Conservation (phyloP, 2,329 filamentous ascomycete genomes). For the Pseudogymnoascus sp. region DNA sequence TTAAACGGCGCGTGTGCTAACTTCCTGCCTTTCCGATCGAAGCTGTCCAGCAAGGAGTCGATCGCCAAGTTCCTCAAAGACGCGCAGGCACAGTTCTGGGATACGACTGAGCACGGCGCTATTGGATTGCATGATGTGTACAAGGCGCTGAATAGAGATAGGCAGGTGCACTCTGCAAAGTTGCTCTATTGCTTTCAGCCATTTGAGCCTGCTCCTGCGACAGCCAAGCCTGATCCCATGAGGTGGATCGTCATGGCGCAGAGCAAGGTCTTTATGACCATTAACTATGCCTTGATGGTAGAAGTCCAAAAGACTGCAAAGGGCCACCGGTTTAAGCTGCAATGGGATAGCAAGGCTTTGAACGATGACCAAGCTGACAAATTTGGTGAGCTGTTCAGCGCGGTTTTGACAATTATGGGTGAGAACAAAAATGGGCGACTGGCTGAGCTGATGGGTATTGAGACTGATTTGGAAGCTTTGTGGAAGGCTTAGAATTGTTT, state of each 20-base stretch:
- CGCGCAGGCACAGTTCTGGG: slow-evolving; percentile 26
- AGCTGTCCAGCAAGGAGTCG: slow-evolving; percentile 11
- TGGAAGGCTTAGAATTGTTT: neutral
- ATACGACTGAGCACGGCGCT: slow-evolving; percentile 25
- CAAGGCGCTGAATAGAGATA: slow-evolving; percentile 14
- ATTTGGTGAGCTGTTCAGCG: neutral
- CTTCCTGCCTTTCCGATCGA: slow-evolving; percentile 30
- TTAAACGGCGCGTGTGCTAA: slow-evolving; percentile 33
- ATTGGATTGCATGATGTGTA: slow-evolving; percentile 28
- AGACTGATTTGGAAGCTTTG: neutral
- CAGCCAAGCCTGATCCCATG: slow-evolving; percentile 9
- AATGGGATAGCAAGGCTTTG: neutral
- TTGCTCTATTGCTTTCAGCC: slow-evolving; percentile 29
- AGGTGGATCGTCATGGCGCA: slow-evolving; percentile 18
- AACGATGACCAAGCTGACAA: neutral
- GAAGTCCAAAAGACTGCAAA: slow-evolving; percentile 13
- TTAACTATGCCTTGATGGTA: slow-evolving; percentile 13
- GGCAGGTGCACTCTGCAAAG: slow-evolving; percentile 16
- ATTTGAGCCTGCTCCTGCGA: slow-evolving; percentile 25
- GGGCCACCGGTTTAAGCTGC: slow-evolving; percentile 9
- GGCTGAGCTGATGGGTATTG: neutral
- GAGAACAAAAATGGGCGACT: neutral
- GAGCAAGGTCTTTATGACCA: slow-evolving; percentile 12
- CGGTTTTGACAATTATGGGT: neutral
- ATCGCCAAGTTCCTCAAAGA: slow-evolving; percentile 18